Base-by-base conservation (phyloP, 768 basidiomycete genomes). In the Russula emetica region DNA sequence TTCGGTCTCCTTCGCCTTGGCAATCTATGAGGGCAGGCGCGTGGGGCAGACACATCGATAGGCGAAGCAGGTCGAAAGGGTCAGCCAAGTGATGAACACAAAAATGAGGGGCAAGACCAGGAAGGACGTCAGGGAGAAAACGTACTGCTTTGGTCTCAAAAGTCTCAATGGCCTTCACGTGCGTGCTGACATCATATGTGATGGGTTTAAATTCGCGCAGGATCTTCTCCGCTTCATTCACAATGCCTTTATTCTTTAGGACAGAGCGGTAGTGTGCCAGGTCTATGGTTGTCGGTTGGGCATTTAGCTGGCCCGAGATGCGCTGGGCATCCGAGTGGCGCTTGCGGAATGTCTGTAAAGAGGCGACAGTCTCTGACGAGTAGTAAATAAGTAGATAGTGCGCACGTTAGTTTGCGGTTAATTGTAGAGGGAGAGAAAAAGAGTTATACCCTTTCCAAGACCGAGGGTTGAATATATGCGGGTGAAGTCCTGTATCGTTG, bases 61-160 rank as follows among this genome's bases (percentile, higher is more conserved):
- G 14, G 24, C 7, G 13, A 18, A 50, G 40, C 34, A 4, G 30
- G 34, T 36, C 13, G 22, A 54, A 13, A 5, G 16, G 11, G 58
- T 57, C 42, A 70, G 38, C 28, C 36, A 52, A 30, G n/a, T 3
- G 16, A 52, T 50, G 11, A 11, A 34, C 5, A 44, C 6, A 26
- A 20, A 13, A 44, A 22, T 16, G 67, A 66, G 36, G 32, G 20
- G 36, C 11, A 36, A 3, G 36, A 36, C 3, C 14, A 13, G 36
- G 36, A 13, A 36, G 0, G 20, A n/a, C 3, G 20, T n/a, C 9
- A 10, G 26, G 7, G 55, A 72, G 74, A 36, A 3, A 2, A 80
- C 88, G 70, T 69, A 98, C 96, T 66, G 97, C 97, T 78, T 95
- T 97, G 66, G 85, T 82, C 82, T 98, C 92, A 76, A 99, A 99